Evolutionary conservation across 345 rosid species (phyloP).

Genomic region (Cardiospermum halicacabum): DNA sequence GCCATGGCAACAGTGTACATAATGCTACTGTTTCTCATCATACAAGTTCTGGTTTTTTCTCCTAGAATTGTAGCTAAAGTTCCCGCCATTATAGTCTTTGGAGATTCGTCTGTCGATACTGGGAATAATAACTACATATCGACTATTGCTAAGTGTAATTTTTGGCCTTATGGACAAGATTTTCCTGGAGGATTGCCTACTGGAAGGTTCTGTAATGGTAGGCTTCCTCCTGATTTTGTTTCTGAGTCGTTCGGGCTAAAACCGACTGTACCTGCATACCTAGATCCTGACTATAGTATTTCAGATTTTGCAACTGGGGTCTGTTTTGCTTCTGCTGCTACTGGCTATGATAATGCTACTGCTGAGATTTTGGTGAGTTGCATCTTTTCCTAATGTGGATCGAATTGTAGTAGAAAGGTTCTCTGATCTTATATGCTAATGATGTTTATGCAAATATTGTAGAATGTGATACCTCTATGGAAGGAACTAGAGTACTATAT

Average conservation of each 20-base stretch:
- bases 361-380: conserved; percentile 42
- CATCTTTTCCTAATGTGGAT: not conserved
- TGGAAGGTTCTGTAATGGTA: conserved; percentile 51
- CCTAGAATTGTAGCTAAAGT: conserved; percentile 16
- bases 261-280: conserved; percentile 44
- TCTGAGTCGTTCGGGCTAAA: conserved; percentile 48
- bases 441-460: conserved; percentile 9
- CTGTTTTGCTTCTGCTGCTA: conserved; percentile 54
- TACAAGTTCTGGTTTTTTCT: conserved; percentile 2
- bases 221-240: conserved; percentile 42
- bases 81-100: conserved; percentile 50
- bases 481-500: conserved; percentile 44
- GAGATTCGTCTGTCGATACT: conserved; percentile 53
- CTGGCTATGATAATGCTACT: conserved; percentile 53
- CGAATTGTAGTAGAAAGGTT: not conserved
- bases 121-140: conserved; percentile 45
- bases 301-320: conserved; percentile 51
- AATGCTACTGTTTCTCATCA: conserved; percentile 3
- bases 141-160: conserved; percentile 40
- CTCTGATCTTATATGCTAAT: not conserved
- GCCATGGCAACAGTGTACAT: not conserved
- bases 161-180: conserved; percentile 55
- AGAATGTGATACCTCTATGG: conserved; percentile 66
- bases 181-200: conserved; percentile 38
- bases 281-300: conserved; percentile 37